Conservation (phyloP, 1,284 basidiomycete species). For the Puccinia coronata region DNA sequence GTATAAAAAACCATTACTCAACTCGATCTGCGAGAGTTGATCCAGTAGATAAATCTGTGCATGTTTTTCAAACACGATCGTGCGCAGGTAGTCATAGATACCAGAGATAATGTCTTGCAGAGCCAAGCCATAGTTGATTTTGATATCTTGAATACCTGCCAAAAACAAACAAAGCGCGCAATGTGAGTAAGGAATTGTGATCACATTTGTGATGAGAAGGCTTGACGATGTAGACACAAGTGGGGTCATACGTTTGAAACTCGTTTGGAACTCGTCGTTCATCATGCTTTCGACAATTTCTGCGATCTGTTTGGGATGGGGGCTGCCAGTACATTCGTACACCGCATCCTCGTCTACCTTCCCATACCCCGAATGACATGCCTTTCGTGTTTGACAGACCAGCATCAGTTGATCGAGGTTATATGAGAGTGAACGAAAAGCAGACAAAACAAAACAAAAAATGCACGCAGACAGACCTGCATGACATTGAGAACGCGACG, state of each 20-base stretch:
- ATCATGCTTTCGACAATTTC: conserved; percentile 94
- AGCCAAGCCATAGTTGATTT: conserved; percentile 88
- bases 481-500: conserved; percentile 91
- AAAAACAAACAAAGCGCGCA: not conserved
- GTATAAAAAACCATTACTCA: too few species aligned
- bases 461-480: conserved; percentile 69
- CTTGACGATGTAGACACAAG: too few species aligned
- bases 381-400: conserved; percentile 59
- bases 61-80: conserved; percentile 78
- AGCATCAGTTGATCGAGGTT: not conserved
- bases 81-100: conserved; percentile 85
- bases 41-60: conserved; percentile 90
- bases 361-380: conserved; percentile 95
- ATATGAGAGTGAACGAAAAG: too few species aligned
- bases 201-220: not conserved
- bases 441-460: not conserved
- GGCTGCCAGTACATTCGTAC: conserved; percentile 95
- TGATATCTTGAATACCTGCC: conserved; percentile 86
- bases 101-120: conserved; percentile 93
- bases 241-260: conserved; percentile 73
- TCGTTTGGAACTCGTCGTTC: conserved; percentile 90
- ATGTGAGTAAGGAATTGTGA: not conserved
- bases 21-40: conserved; percentile 86
- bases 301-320: conserved; percentile 90
- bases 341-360: conserved; percentile 83